These are phyloP conservation scores for Phanerochaete sordida DNA, from an alignment of 768 basidiomycete genomes.

Conservation along the genomic window DNA sequence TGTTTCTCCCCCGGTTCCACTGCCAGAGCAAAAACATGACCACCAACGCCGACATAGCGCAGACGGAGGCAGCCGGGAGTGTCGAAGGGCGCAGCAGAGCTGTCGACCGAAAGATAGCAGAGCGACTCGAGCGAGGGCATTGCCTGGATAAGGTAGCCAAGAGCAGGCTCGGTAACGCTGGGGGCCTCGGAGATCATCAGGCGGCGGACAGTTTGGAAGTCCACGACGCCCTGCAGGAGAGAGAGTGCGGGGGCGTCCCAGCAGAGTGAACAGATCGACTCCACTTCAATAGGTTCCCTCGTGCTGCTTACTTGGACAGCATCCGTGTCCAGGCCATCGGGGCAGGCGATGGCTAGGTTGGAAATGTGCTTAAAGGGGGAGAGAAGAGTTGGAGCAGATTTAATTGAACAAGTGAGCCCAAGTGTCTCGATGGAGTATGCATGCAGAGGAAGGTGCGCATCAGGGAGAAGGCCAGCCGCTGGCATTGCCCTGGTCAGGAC, in stretches of 20 bases:
- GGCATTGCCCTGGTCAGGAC: background rate
- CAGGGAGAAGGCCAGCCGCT: no score
- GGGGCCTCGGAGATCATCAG: background rate
- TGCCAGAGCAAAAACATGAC: background rate
- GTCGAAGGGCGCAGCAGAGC: background rate
- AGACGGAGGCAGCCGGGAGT: background rate
- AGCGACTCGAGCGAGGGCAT: background rate
- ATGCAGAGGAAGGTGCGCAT: no score
- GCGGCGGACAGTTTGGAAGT: background rate
- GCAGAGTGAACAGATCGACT: background rate
- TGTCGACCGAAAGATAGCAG: background rate
- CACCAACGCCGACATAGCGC: background rate
- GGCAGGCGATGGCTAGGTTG: background rate
- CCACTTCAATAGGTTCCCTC: background rate
- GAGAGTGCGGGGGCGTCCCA: background rate
- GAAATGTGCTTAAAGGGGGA: background rate
- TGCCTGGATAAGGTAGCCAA: background rate
- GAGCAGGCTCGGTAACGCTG: background rate
- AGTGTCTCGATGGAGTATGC: background rate
- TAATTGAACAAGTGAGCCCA: background rate
- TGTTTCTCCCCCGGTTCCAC: background rate
- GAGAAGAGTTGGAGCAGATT: background rate
- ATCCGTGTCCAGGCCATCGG: background rate
- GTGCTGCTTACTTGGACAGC: no score
- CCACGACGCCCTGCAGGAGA: background rate